Conservation (phyloP, 306 rosid genomes). For the Quercus ilex region DNA sequence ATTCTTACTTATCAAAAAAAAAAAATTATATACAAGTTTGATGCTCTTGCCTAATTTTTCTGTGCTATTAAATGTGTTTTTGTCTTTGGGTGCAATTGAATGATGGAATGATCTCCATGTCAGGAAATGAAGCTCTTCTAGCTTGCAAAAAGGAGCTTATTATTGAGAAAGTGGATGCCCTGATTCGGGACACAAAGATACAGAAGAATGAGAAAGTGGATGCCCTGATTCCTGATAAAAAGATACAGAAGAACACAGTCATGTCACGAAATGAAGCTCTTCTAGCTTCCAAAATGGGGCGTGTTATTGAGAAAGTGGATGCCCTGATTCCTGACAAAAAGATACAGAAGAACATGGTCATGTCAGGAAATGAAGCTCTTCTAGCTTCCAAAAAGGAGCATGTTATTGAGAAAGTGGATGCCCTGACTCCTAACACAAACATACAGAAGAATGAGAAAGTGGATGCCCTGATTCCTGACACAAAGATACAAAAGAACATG, state of each 20-base stretch:
- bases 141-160: no score
- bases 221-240: no score
- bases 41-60: not conserved
- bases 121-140: no score
- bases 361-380: conserved; percentile 17
- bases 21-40: not conserved
- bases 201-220: not conserved
- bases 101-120: conserved; percentile 1
- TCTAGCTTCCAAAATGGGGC: no score
- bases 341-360: not conserved
- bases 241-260: no score
- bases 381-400: conserved; percentile 23
- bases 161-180: no score
- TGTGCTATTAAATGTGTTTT: not conserved
- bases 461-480: conserved; percentile 4
- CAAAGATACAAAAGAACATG: no score
- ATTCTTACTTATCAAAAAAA: no score
- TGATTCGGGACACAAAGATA: conserved; percentile 15
- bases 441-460: not conserved
- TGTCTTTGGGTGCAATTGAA: not conserved
- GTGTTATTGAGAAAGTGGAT: no score
- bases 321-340: no score
- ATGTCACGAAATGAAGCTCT: no score
- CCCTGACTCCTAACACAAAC: not conserved
- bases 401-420: conserved; percentile 1